Conservation (phyloP, 2,329 filamentous ascomycete genomes). For the Microcera coccophila region DNA sequence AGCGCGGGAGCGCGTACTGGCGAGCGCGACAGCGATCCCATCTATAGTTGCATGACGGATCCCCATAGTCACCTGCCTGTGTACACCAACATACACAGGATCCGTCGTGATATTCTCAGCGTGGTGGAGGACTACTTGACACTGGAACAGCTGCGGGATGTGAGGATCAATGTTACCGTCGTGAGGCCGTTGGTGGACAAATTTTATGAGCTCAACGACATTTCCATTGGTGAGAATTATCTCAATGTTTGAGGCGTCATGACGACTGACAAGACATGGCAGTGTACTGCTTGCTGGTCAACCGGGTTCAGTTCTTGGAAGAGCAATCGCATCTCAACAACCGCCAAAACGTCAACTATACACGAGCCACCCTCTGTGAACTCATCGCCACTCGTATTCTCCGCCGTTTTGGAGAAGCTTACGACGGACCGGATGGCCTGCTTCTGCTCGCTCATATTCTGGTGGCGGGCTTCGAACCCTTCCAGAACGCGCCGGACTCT, state of each 20-base stretch:
- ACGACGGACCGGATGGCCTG: conserved; percentile 65
- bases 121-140: conserved; percentile 63
- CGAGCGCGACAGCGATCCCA: conserved; percentile 28
- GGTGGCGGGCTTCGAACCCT: conserved; percentile 79
- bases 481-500: conserved; percentile 72
- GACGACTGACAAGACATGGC: conserved; percentile 8
- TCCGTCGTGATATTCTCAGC: conserved; percentile 59
- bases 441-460: conserved; percentile 73
- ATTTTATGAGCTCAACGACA: conserved; percentile 73
- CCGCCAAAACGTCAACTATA: conserved; percentile 76
- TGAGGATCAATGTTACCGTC: conserved; percentile 76
- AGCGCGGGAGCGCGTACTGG: conserved; percentile 21
- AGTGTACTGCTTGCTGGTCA: conserved; percentile 82
- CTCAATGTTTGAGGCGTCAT: neutral
- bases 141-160: conserved; percentile 72
- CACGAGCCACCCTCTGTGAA: conserved; percentile 74
- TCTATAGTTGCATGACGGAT: conserved; percentile 54
- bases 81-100: conserved; percentile 73
- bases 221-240: conserved; percentile 59
- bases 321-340: conserved; percentile 73
- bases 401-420: conserved; percentile 73
- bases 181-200: conserved; percentile 80
- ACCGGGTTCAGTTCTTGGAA: conserved; percentile 72
- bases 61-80: conserved; percentile 63
- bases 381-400: conserved; percentile 74